Conservation (phyloP, 108 stramenopile genomes). For the Nitzschia sp. region DNA sequence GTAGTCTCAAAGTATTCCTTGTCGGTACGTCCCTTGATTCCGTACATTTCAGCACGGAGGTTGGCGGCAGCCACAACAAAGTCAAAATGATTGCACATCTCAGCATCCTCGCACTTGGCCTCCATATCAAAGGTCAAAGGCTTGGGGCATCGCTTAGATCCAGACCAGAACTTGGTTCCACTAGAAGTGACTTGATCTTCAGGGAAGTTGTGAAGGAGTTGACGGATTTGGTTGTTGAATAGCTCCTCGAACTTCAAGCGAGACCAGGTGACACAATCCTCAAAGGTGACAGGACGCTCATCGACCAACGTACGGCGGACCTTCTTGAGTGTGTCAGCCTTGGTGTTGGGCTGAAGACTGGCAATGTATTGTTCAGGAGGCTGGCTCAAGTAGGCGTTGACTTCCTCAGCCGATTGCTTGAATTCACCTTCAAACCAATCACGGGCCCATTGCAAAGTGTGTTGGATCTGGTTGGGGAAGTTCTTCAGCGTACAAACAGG, state of each 20-base stretch:
- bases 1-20: slow-evolving; percentile 69
- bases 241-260: slow-evolving; percentile 91
- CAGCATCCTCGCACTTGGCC: slow-evolving; percentile 80
- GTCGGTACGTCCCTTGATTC: slow-evolving; percentile 84
- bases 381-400: slow-evolving; percentile 85
- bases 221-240: slow-evolving; percentile 94
- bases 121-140: slow-evolving; percentile 82
- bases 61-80: slow-evolving; percentile 93
- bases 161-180: slow-evolving; percentile 94
- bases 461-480: slow-evolving; percentile 98
- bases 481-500: slow-evolving; percentile 99
- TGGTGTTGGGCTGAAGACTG: slow-evolving; percentile 87
- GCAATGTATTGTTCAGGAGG: slow-evolving; percentile 75
- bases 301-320: slow-evolving; percentile 82
- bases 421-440: slow-evolving; percentile 99
- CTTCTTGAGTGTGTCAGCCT: slow-evolving; percentile 83
- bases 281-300: slow-evolving; percentile 84
- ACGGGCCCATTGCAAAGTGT: slow-evolving; percentile 97
- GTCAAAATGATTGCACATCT: slow-evolving; percentile 90
- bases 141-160: slow-evolving; percentile 93
- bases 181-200: slow-evolving; percentile 87
- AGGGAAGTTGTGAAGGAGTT: slow-evolving; percentile 96
- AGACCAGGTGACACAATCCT: slow-evolving; percentile 95
- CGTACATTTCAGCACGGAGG: slow-evolving; percentile 91
- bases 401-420: slow-evolving; percentile 94